phyloP scores from a whole-genome alignment of 164 flowering plant species.

The Akebia trifoliata region DNA sequence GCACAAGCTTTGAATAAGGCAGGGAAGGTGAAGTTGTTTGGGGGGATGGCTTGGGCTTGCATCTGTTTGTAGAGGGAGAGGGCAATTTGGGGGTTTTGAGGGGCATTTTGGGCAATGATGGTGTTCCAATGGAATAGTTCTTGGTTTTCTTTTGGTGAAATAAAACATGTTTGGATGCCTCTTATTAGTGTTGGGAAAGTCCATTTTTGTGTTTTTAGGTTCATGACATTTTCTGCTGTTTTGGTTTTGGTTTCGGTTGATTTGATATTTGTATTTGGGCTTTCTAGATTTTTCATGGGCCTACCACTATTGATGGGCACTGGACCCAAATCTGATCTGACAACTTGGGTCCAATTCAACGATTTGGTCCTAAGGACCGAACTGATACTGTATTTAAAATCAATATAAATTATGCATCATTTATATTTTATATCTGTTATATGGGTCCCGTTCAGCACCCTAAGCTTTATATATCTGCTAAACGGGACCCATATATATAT shows the following conservation, averaged over 20 bases:
- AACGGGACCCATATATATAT: too few species aligned
- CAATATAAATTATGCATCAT: too few species aligned
- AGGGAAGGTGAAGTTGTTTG: conserved; percentile 28
- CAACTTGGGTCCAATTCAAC: too few species aligned
- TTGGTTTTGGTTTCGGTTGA: background rate
- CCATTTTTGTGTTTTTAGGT: conserved; percentile 5
- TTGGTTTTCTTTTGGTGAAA: background rate
- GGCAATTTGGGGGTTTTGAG: conserved; percentile 17
- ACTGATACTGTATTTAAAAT: too few species aligned
- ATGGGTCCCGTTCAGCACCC: too few species aligned
- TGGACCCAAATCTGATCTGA: too few species aligned
- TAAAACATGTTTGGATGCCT: background rate
- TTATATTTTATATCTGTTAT: too few species aligned
- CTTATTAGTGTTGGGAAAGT: background rate
- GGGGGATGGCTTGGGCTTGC: conserved; percentile 14
- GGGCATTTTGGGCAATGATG: conserved; percentile 16
- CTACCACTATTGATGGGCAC: background rate
- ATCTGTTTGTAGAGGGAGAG: conserved; percentile 23
- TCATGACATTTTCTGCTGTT: background rate
- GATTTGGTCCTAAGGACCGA: too few species aligned
- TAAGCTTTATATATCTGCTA: too few species aligned
- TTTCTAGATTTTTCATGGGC: background rate
- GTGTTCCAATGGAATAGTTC: conserved; percentile 20
- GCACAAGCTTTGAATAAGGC: conserved; percentile 25
- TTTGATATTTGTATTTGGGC: too few species aligned